Conservation (phyloP, 352 stramenopile genomes). For the Globisporangium radiosum region DNA sequence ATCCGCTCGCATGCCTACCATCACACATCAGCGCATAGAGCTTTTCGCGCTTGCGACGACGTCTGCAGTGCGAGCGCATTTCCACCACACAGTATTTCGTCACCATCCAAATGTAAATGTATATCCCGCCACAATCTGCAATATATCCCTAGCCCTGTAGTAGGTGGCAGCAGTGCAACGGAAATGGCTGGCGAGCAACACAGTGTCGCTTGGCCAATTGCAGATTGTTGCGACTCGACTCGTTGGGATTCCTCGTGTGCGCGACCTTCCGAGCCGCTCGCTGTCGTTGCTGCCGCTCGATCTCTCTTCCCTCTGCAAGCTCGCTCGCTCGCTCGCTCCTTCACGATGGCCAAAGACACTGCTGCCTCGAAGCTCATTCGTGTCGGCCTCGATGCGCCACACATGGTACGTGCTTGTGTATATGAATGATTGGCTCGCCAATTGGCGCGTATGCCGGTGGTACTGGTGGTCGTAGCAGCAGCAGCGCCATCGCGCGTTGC, state of each 20-base stretch:
- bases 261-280: background rate
- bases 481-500: too few species aligned
- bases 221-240: background rate
- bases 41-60: background rate
- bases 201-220: background rate
- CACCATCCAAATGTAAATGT: background rate
- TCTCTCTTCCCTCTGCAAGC: background rate
- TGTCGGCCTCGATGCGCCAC: conserved; percentile 65
- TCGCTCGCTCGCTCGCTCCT: background rate
- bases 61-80: background rate
- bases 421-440: background rate
- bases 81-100: background rate
- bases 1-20: too few species aligned
- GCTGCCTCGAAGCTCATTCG: conserved; percentile 61
- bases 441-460: background rate
- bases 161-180: background rate
- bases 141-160: background rate
- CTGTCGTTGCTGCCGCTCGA: background rate
- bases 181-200: conserved; percentile 1
- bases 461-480: conserved; percentile 1
- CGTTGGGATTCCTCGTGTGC: background rate
- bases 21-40: background rate
- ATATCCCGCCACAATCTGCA: background rate
- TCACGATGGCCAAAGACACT: conserved; percentile 55
- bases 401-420: conserved; percentile 45